phyloP scores from a whole-genome alignment of 2,329 filamentous ascomycete genomes.

The Trichoderma sp. region DNA sequence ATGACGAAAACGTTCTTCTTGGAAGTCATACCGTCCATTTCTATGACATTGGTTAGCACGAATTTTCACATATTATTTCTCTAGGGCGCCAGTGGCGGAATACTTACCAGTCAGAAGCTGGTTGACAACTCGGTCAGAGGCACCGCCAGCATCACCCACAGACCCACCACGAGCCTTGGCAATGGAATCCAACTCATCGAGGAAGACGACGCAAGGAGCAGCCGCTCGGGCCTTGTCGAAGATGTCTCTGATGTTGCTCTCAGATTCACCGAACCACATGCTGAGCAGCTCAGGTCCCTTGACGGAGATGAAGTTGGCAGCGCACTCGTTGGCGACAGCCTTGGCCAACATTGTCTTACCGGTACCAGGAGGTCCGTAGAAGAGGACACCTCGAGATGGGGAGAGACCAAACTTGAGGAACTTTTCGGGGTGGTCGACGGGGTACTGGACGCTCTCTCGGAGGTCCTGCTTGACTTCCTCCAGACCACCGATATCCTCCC shows the following conservation, averaged over 20 bases:
- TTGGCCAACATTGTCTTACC: slow-evolving; percentile 99
- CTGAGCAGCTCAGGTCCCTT: slow-evolving; percentile 97
- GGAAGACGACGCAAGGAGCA: slow-evolving; percentile 96
- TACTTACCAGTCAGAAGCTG: slow-evolving; percentile 89
- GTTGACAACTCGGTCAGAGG: slow-evolving; percentile 99
- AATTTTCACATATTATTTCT: background rate
- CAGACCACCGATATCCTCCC: slow-evolving; percentile 99
- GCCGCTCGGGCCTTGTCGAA: slow-evolving; percentile 99
- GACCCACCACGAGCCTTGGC: slow-evolving; percentile 99
- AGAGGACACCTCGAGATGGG: slow-evolving; percentile 95
- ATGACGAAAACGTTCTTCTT: slow-evolving; percentile 99
- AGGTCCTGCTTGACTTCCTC: slow-evolving; percentile 99
- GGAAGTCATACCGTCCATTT: slow-evolving; percentile 99
- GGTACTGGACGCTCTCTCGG: slow-evolving; percentile 98
- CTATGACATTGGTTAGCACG: slow-evolving; percentile 50
- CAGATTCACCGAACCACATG: slow-evolving; percentile 99
- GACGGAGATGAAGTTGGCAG: slow-evolving; percentile 99
- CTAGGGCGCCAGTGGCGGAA: background rate
- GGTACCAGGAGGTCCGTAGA: slow-evolving; percentile 98
- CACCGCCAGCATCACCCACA: slow-evolving; percentile 92
- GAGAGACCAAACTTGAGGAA: slow-evolving; percentile 99
- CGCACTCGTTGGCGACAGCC: slow-evolving; percentile 98
- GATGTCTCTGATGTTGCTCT: slow-evolving; percentile 99
- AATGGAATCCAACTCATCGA: slow-evolving; percentile 97
- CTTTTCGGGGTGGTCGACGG: slow-evolving; percentile 98